Evolutionary conservation across 139 green algal species (phyloP), one percentile per base, ranked within the genome.

Genomic region (Bryopsis sp.): DNA sequence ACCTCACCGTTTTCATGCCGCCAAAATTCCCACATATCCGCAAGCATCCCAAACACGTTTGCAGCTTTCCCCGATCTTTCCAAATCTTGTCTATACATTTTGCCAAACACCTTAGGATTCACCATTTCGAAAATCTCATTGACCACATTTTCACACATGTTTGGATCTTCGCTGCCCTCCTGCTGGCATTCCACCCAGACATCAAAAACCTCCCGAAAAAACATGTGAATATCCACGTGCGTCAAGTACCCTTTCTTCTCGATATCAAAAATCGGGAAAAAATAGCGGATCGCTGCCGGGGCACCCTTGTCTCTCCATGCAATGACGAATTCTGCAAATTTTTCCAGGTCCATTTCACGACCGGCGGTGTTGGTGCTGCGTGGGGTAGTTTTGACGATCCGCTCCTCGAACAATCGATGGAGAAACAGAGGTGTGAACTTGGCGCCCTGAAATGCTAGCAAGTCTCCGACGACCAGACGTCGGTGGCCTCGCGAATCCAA

Each of bases 91-190:
- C 35, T 67, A 31, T 26, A 67, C 7, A 67, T 39, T 6, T 26
- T 39, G 43, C 24, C 28, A 31, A 31, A 31, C 5, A 47, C 5
- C n/a, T 47, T 39, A 19, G 31, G 31, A 28, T 47, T 26, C 7
- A 31, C 59, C 59, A 67, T 67, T n/a, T 46, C 59, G 33, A 67
- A 67, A 15, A 67, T 47, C 31, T 67, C 59, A 46, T 67, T 67
- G 19, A 67, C 31, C 8, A 67, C 59, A 67, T 67, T 67, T 32
- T 67, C 59, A 67, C 59, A 67, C 59, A 67, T 39, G 7, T 47
- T 11, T n/a, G 28, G 24, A 46, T 67, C 59, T 19, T 67, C 59
- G 11, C 35, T 29, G 29, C 59, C 35, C n/a, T 67, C 59, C 6
- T 67, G 29, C 19, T 31, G 24, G 22, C 7, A 26, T 7, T 39